Conservation (phyloP, 2,329 filamentous ascomycete species). For the Colletotrichum agaves region DNA sequence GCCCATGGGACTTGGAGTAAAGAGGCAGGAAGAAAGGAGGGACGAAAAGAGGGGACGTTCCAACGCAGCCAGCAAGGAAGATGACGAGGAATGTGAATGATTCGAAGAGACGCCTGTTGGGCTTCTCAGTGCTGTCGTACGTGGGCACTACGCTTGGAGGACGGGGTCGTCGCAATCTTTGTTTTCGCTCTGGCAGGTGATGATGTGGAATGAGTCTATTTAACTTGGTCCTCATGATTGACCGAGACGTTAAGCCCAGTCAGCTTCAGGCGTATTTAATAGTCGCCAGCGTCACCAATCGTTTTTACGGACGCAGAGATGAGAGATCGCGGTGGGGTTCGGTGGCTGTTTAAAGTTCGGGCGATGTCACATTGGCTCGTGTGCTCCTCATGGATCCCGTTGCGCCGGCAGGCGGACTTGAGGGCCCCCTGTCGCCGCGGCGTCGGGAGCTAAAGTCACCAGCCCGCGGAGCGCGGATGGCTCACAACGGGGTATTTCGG, state of each 20-base stretch:
- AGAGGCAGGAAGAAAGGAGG: conserved; percentile 71
- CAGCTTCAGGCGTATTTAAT: background rate
- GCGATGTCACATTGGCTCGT: conserved; percentile 21
- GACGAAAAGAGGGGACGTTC: conserved; percentile 69
- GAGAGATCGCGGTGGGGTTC: background rate
- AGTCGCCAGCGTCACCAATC: background rate
- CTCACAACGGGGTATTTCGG: background rate
- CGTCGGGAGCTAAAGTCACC: background rate
- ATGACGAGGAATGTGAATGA: conserved; percentile 62
- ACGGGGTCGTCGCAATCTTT: conserved; percentile 35
- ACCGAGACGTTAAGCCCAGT: too few species aligned
- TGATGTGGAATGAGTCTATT: too few species aligned
- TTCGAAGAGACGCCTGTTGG: conserved; percentile 61
- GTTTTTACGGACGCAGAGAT: background rate
- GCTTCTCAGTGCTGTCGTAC: conserved; percentile 20
- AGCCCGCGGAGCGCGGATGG: background rate
- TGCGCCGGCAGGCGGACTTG: background rate
- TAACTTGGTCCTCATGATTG: too few species aligned
- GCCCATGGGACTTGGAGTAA: conserved; percentile 63
- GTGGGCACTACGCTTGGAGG: conserved; percentile 46
- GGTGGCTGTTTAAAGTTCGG: conserved; percentile 14
- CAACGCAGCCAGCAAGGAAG: conserved; percentile 65
- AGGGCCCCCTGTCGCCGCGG: conserved; percentile 1
- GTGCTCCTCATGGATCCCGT: background rate
- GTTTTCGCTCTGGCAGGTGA: background rate